Base-by-base conservation (phyloP, 2,329 filamentous ascomycete species). In the Beauveria asiatica region DNA sequence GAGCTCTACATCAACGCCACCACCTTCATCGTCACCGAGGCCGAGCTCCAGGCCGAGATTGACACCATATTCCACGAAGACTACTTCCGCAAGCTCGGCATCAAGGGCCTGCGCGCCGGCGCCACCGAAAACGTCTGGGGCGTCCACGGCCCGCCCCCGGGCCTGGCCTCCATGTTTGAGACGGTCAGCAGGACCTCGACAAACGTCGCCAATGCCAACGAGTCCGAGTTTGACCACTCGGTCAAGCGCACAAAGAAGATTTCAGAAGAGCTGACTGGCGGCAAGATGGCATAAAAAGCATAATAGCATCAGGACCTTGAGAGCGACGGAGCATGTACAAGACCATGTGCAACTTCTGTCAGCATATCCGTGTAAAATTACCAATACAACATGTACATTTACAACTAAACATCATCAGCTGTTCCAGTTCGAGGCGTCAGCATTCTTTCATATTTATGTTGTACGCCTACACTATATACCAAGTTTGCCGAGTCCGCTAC, bases 1-100 rank as follows among this genome's bases (percentile, higher is more conserved):
- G 86, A 90, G 61, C 82, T 99, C 13, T 99, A 99, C 75, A 89
- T 94, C 76, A 89, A 92, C 67, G 92, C 94, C 5, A 83, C 88
- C 27, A 78, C 84, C 44, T 99, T 97, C 75, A 97, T 99, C 70
- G 86, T 91, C 19, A 86, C 82, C 25, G 92, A 96, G 71, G 76
- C 81, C 55, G 87, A 96, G 71, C 82, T 99, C 39, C 82, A 89
- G 66, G 78, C 79, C 17, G 82, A 85, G 65, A 86, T 97, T 60
- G 88, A 95, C 23, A 76, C 80, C 64, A 80, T 87, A n/a, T 99
- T 97, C 75, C 81, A 84, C 17, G 83, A 85, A 27, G 80, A 83
- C 63, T 78, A 77, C 73, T 83, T 81, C 70, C 71, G 68, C 60
- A 72, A 72, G 63, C 67, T 74, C 71, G 69, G 68, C 56, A 64